Conservation (phyloP, 176 grass and related monocot genomes). For the Zea luxurians region DNA sequence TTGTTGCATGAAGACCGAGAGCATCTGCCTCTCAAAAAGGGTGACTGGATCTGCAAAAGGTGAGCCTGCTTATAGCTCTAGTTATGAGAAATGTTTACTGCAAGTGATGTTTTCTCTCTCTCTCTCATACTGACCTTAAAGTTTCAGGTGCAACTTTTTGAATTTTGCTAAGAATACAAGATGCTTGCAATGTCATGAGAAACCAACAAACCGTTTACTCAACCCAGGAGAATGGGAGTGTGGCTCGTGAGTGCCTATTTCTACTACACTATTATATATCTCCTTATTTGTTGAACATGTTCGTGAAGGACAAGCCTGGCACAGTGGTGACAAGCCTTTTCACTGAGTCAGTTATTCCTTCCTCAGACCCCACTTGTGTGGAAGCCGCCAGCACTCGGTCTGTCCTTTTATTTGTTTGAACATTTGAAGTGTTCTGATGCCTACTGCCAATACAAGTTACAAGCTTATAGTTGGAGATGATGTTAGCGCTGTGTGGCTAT, state of each 20-base stretch:
- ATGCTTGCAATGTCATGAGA: constrained; percentile 88
- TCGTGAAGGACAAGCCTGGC: too few species aligned
- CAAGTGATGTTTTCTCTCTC: neutral
- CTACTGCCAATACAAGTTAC: neutral
- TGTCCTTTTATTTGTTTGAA: neutral
- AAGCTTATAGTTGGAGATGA: neutral
- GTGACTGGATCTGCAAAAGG: constrained; percentile 96
- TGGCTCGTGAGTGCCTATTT: constrained; percentile 60
- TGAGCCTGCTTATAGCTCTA: constrained; percentile 27
- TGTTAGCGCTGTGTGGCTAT: neutral
- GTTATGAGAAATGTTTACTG: neutral
- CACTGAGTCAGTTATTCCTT: too few species aligned
- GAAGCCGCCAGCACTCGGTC: too few species aligned
- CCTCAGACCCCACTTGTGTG: too few species aligned
- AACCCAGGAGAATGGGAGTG: constrained; percentile 94
- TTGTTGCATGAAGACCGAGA: constrained; percentile 72
- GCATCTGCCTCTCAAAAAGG: constrained; percentile 90
- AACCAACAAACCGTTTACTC: constrained; percentile 69
- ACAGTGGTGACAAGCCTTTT: too few species aligned
- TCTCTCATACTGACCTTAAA: constrained; percentile 33
- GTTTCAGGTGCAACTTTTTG: constrained; percentile 92
- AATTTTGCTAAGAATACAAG: constrained; percentile 97
- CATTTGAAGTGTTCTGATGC: constrained; percentile 14
- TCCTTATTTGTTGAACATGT: constrained; percentile 1
- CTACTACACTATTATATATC: constrained; percentile 5